These are phyloP conservation scores for Alternaria infectoria DNA, from an alignment of 2,329 filamentous ascomycete genomes.

Conservation along the genomic window DNA sequence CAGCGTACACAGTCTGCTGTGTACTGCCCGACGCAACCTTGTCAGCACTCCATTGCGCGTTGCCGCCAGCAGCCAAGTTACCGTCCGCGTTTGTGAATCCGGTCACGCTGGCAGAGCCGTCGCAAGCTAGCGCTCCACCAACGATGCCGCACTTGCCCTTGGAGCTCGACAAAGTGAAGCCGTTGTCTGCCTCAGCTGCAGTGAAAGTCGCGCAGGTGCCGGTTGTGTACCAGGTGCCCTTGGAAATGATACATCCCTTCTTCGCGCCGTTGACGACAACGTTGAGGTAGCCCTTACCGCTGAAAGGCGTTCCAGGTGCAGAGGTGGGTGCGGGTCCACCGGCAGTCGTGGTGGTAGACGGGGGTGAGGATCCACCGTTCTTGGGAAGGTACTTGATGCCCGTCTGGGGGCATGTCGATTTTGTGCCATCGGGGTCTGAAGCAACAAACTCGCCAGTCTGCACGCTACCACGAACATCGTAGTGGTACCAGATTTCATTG, in stretches of 20 bases:
- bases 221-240: slow-evolving; percentile 70
- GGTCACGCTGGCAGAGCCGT: slow-evolving; percentile 53
- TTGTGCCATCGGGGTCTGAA: slow-evolving; percentile 62
- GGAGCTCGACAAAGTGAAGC: slow-evolving; percentile 42
- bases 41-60: slow-evolving; percentile 53
- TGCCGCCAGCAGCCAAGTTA: slow-evolving; percentile 48
- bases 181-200: slow-evolving; percentile 50
- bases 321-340: slow-evolving; percentile 34
- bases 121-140: slow-evolving; percentile 62
- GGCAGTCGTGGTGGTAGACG: slow-evolving; percentile 37
- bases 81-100: slow-evolving; percentile 49
- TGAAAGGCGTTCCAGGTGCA: slow-evolving; percentile 54
- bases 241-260: slow-evolving; percentile 71
- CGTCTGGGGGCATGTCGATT: slow-evolving; percentile 66
- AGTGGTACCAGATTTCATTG: slow-evolving; percentile 68
- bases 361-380: slow-evolving; percentile 37
- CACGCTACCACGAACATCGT: slow-evolving; percentile 65
- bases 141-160: slow-evolving; percentile 61
- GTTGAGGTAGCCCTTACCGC: slow-evolving; percentile 66
- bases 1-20: slow-evolving; percentile 54
- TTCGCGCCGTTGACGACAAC: slow-evolving; percentile 58
- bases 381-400: slow-evolving; percentile 73
- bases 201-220: slow-evolving; percentile 73
- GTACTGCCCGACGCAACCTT: slow-evolving; percentile 50
- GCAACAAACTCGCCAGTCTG: slow-evolving; percentile 67